Evolutionary conservation across 2,329 filamentous ascomycete species (phyloP).

Genomic region (Fusarium pseudograminearum): DNA sequence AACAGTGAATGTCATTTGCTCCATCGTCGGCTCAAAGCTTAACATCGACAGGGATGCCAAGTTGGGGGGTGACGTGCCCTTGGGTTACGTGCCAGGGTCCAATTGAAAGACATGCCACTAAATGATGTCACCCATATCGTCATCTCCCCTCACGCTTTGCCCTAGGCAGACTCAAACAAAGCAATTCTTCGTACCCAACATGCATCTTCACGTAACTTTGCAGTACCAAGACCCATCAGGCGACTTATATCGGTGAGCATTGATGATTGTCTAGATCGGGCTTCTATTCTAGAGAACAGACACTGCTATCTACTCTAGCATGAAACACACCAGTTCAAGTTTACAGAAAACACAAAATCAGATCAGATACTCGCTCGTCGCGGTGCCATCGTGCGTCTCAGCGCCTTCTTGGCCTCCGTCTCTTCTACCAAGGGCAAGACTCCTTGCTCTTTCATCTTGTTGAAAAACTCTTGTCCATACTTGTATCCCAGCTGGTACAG

Average conservation of each 20-base stretch:
- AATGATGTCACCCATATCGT: conserved; percentile 47
- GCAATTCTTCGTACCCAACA: conserved; percentile 15
- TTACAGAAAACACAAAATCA: conserved; percentile 52
- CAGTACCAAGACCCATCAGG: conserved; percentile 10
- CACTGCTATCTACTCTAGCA: conserved; percentile 15
- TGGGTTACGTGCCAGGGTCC: conserved; percentile 20
- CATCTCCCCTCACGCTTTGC: conserved; percentile 16
- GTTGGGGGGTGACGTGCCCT: conserved; percentile 20
- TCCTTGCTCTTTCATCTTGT: conserved; percentile 81
- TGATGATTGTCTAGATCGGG: conserved; percentile 8
- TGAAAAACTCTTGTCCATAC: conserved; percentile 85
- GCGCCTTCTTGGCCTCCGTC: conserved; percentile 80
- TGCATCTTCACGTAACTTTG: conserved; percentile 20
- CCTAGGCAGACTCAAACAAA: conserved; percentile 10
- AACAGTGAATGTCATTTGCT: conserved; percentile 10
- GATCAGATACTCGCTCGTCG: conserved; percentile 78
- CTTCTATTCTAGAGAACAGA: neutral
- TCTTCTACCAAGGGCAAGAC: conserved; percentile 77
- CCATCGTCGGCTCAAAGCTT: conserved; percentile 19
- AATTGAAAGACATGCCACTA: neutral
- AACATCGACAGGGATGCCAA: conserved; percentile 21
- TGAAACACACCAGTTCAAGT: neutral
- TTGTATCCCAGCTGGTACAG: conserved; percentile 90
- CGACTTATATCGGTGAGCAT: conserved; percentile 1
- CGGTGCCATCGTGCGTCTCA: conserved; percentile 83